A percentile compares a stretch with the other conserved stretches of the same genome.
Conservation (phyloP, 768 basidiomycete genomes). For the Phylloporus rhodoxanthus region DNA sequence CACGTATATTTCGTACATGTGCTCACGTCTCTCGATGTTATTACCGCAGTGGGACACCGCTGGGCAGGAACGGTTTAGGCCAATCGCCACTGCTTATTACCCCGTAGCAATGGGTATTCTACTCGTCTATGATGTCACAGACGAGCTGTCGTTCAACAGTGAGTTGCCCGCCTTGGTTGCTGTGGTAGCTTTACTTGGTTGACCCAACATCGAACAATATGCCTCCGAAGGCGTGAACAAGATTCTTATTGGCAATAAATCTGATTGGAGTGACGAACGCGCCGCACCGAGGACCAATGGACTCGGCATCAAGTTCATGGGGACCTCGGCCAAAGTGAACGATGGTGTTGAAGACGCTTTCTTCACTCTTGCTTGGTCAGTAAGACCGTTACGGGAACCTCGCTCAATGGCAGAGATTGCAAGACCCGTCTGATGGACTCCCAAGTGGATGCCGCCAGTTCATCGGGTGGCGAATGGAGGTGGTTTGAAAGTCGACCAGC, state of each 20-base stretch:
- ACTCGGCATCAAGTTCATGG: conserved; percentile 94
- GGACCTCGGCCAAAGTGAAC: conserved; percentile 95
- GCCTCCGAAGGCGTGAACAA: conserved; percentile 99
- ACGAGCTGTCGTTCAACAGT: conserved; percentile 95
- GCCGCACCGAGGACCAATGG: conserved; percentile 88
- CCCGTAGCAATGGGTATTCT: conserved; percentile 98
- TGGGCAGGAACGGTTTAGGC: conserved; percentile 97
- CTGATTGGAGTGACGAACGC: conserved; percentile 95
- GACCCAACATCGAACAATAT: conserved; percentile 91
- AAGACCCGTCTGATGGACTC: conserved; percentile 96
- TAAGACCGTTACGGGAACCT: conserved; percentile 5
- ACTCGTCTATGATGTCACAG: conserved; percentile 97
- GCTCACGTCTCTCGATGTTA: not conserved
- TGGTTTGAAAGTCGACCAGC: conserved; percentile 63
- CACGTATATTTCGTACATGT: conserved; percentile 35
- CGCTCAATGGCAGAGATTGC: conserved; percentile 65
- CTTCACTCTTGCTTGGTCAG: conserved; percentile 91
- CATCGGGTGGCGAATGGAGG: conserved; percentile 36
- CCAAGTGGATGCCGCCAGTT: conserved; percentile 56
- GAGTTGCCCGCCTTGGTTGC: conserved; percentile 32
- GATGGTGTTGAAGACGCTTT: conserved; percentile 98
- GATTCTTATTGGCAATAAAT: conserved; percentile 98
- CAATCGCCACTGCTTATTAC: conserved; percentile 98
- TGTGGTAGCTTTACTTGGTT: conserved; percentile 1
- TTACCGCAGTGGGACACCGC: conserved; percentile 90